Conservation (phyloP, 768 basidiomycete genomes). For the Paxillus involutus region DNA sequence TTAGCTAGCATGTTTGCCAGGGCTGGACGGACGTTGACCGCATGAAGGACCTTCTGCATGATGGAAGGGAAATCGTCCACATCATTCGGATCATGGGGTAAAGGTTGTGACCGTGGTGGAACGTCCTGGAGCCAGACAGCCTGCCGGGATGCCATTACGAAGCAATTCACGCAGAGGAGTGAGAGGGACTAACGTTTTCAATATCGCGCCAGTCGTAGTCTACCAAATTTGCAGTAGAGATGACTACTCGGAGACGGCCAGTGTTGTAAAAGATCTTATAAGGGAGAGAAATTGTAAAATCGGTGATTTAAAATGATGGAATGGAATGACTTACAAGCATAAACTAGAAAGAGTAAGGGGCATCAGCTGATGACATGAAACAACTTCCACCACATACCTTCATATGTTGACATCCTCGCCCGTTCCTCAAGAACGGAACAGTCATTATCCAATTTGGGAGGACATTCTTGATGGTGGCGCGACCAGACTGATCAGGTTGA, state of each 20-base stretch:
- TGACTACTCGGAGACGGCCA: conserved; percentile 75
- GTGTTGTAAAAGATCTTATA: conserved; percentile 79
- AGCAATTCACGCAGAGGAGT: not conserved
- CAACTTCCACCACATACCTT: conserved; percentile 45
- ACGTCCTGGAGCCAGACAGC: conserved; percentile 87
- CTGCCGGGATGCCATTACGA: conserved; percentile 38
- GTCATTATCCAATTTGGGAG: conserved; percentile 75
- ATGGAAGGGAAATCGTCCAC: conserved; percentile 58
- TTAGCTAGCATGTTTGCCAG: conserved; percentile 52
- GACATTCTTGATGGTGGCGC: conserved; percentile 59
- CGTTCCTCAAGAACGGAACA: conserved; percentile 58
- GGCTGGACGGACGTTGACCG: conserved; percentile 64
- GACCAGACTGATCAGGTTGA: conserved; percentile 60
- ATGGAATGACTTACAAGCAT: conserved; percentile 53
- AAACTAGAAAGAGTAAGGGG: conserved; percentile 46
- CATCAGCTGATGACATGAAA: conserved; percentile 1
- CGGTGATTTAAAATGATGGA: not conserved
- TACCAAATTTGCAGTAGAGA: conserved; percentile 88
- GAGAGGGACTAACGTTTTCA: conserved; percentile 65
- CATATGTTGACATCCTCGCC: conserved; percentile 76
- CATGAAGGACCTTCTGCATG: conserved; percentile 55
- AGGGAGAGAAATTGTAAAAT: not conserved
- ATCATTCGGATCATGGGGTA: conserved; percentile 28
- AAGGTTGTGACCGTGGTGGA: conserved; percentile 42
- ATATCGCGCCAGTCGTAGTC: conserved; percentile 84